phyloP scores from a whole-genome alignment of 2,329 filamentous ascomycete genomes.

The Triangularia verruculosa region DNA sequence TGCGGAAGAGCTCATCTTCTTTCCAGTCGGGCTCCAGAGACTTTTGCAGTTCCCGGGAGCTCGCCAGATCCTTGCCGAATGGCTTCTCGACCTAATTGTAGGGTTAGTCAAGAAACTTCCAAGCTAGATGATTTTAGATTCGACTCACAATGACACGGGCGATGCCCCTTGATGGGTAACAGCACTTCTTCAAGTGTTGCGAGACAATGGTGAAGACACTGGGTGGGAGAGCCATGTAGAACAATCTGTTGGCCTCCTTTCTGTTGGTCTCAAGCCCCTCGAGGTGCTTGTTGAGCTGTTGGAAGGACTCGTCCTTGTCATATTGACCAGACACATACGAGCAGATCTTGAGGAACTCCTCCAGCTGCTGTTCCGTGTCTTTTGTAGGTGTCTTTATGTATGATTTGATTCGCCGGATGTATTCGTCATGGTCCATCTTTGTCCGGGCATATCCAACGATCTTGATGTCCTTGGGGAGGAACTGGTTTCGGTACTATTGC shows the following conservation, averaged over 20 bases:
- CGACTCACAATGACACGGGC: slow-evolving; percentile 82
- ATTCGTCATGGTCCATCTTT: slow-evolving; percentile 98
- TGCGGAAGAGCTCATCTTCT: slow-evolving; percentile 98
- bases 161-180: slow-evolving; percentile 88
- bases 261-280: slow-evolving; percentile 79
- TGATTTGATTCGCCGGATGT: slow-evolving; percentile 87
- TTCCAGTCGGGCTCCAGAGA: slow-evolving; percentile 97
- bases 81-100: slow-evolving; percentile 88
- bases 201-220: slow-evolving; percentile 98
- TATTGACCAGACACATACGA: slow-evolving; percentile 97
- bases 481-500: slow-evolving; percentile 90
- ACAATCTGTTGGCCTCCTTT: slow-evolving; percentile 84
- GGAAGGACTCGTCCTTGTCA: slow-evolving; percentile 93
- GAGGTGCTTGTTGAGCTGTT: slow-evolving; percentile 79
- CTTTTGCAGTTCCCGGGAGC: slow-evolving; percentile 90
- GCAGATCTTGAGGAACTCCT: slow-evolving; percentile 84
- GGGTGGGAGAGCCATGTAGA: slow-evolving; percentile 98
- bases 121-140: not conserved
- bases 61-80: slow-evolving; percentile 93
- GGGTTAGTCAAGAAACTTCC: slow-evolving; percentile 24
- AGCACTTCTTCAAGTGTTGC: slow-evolving; percentile 94
- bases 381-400: slow-evolving; percentile 99
- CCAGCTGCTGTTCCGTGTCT: slow-evolving; percentile 91
- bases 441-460: slow-evolving; percentile 99
- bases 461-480: slow-evolving; percentile 92